Conservation (phyloP, 2,329 filamentous ascomycete species). For the Daldinia eschscholtzii region DNA sequence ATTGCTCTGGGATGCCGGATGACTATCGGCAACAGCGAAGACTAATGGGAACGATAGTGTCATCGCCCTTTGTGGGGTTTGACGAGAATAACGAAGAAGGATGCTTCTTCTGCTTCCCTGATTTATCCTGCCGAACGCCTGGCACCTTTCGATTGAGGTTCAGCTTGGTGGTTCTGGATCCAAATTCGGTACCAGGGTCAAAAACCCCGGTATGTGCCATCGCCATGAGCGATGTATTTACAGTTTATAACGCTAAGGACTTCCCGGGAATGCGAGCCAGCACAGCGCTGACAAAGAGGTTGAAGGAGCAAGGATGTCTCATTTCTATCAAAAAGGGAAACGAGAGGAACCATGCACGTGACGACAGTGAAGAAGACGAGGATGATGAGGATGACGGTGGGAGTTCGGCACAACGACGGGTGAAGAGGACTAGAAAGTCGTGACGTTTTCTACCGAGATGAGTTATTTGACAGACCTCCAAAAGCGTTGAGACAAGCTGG, state of each 20-base stretch:
- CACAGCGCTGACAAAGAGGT: conserved; percentile 76
- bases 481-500: conserved; percentile 7
- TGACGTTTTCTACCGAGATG: conserved; percentile 25
- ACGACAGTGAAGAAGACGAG: conserved; percentile 62
- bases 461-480: conserved; percentile 11
- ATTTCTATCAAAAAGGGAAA: conserved; percentile 91
- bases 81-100: conserved; percentile 81
- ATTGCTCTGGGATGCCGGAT: conserved; percentile 78
- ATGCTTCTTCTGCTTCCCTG: conserved; percentile 88
- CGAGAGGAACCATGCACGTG: conserved; percentile 65
- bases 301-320: conserved; percentile 84
- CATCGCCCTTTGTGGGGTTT: conserved; percentile 79
- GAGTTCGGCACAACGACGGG: conserved; percentile 36
- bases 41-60: conserved; percentile 83
- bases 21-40: conserved; percentile 79
- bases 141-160: conserved; percentile 82
- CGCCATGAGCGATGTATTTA: conserved; percentile 77
- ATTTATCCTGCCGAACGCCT: conserved; percentile 82
- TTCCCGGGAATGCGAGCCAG: conserved; percentile 87
- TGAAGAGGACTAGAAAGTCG: conserved; percentile 48
- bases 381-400: conserved; percentile 55
- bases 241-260: conserved; percentile 85
- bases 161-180: conserved; percentile 78
- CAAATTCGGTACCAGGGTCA: conserved; percentile 66
- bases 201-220: conserved; percentile 65